Evolutionary conservation across 2,329 filamentous ascomycete genomes (phyloP), one percentile per base, ranked within the genome.

Genomic region (Aschersonia sp.): DNA sequence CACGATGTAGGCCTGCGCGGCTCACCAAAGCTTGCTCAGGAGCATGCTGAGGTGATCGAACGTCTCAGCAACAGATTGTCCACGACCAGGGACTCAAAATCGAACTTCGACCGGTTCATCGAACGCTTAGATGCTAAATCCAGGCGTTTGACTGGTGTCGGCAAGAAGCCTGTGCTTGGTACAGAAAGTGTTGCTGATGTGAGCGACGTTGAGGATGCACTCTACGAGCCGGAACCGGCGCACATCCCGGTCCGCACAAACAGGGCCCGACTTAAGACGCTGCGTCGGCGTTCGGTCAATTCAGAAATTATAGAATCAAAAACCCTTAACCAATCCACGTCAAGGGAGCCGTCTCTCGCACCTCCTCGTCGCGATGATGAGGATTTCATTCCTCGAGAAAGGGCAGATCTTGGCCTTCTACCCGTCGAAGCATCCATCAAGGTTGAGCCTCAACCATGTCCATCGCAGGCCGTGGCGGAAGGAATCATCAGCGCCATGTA

Each of bases 401-500:
- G 42, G 12, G 30, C 31, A 43, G 37, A 41, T 4, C 12, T 47
- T 2, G 29, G 30, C 14, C 8, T 30, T 4, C 47, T 41, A 4
- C 43, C 32, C 9, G 8, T 29, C n/a, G 40, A 47, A 32, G 47
- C 47, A 7, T 29, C 41, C 5, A 42, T 47, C n/a, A 45, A 49
- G 22, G 42, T 44, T 10, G 43, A 45, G 30, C 31, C 37, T n/a
- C 29, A 41, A 2, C 37, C 40, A 4, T 69, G 71, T 1, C 69
- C 70, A 0, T 71, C 70, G 0, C 71, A 77, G 48, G 64, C 66
- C n/a, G 57, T 73, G 50, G 76, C 76, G 1, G 72, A 80, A 48
- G 65, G 73, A 41, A 80, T 80, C 41, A 59, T 80, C 5, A 69
- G 70, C 10, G 74, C 72, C 0, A 73, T 80, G 59, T 64, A 70